Percentiles rank a stretch among this genome's conserved stretches.
phyloP scores from a whole-genome alignment of 495 filamentous ascomycete species.

The Darksidea phi region DNA sequence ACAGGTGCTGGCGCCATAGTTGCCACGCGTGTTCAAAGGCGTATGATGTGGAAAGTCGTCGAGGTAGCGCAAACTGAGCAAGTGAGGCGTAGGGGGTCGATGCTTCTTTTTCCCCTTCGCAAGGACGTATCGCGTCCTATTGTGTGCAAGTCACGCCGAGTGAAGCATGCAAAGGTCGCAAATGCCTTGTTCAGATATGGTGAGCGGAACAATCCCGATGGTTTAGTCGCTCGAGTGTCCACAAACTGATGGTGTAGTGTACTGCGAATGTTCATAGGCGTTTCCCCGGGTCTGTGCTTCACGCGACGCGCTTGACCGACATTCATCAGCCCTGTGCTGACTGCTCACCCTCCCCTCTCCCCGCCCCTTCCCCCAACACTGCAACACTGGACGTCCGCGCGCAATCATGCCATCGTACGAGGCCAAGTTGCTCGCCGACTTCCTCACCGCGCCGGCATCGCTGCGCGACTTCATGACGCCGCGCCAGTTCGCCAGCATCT shows the following conservation, averaged over 20 bases:
- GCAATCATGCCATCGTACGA: conserved; percentile 68
- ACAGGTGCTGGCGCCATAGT: conserved; percentile 60
- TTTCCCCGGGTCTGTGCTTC: neutral
- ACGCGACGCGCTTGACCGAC: conserved; percentile 14
- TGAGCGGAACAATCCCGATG: conserved; percentile 4
- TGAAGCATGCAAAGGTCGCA: neutral
- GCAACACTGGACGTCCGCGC: neutral
- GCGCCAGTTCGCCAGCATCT: conserved; percentile 71
- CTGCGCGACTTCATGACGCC: conserved; percentile 71
- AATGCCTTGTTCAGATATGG: neutral
- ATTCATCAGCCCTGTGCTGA: neutral
- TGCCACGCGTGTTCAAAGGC: neutral
- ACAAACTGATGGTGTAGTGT: conserved; percentile 1
- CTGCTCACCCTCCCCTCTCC: too few species aligned
- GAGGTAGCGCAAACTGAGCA: neutral
- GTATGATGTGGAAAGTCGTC: neutral
- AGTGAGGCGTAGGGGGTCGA: neutral
- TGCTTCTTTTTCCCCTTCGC: neutral
- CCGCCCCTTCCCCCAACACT: neutral
- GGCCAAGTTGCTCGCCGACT: conserved; percentile 68
- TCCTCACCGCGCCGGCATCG: conserved; percentile 72
- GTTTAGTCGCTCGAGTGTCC: neutral
- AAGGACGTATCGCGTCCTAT: conserved; percentile 5
- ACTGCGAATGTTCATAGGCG: neutral
- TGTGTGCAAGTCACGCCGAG: neutral